Conservation (phyloP, 1,139 yeast species). For the Candida dubliniensis region DNA sequence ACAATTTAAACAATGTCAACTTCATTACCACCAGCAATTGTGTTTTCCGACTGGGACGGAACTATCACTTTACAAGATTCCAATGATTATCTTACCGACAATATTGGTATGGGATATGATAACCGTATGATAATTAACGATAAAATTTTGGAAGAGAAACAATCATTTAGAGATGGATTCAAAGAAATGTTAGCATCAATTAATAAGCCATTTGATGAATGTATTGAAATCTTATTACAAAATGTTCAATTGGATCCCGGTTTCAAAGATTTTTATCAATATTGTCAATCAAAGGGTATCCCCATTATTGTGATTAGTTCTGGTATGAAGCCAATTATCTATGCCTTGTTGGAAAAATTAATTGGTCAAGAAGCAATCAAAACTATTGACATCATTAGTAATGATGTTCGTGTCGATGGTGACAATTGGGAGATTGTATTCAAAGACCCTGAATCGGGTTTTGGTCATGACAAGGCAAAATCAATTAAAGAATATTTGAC, state of each 20-base stretch:
- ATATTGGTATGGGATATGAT: constrained; percentile 78
- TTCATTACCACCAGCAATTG: constrained; percentile 55
- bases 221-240: constrained; percentile 63
- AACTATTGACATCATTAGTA: constrained; percentile 78
- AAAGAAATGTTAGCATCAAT: constrained; percentile 79
- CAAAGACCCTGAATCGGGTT: constrained; percentile 74
- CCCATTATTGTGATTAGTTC: constrained; percentile 82
- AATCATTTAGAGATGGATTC: constrained; percentile 81
- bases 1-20: constrained; percentile 10
- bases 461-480: constrained; percentile 92
- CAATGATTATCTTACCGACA: constrained; percentile 87
- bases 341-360: constrained; percentile 67
- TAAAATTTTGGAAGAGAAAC: constrained; percentile 66
- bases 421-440: constrained; percentile 81
- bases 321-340: constrained; percentile 91
- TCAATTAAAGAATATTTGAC: constrained; percentile 69
- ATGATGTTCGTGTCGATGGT: constrained; percentile 58
- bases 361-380: constrained; percentile 76
- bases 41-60: constrained; percentile 97
- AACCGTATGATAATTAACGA: constrained; percentile 69
- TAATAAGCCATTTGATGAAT: constrained; percentile 73
- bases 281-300: constrained; percentile 69
- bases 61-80: constrained; percentile 91
- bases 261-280: constrained; percentile 74
- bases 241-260: constrained; percentile 86